phyloP scores from a whole-genome alignment of 768 basidiomycete genomes.

The Tylopilus rubrobrunneus region DNA sequence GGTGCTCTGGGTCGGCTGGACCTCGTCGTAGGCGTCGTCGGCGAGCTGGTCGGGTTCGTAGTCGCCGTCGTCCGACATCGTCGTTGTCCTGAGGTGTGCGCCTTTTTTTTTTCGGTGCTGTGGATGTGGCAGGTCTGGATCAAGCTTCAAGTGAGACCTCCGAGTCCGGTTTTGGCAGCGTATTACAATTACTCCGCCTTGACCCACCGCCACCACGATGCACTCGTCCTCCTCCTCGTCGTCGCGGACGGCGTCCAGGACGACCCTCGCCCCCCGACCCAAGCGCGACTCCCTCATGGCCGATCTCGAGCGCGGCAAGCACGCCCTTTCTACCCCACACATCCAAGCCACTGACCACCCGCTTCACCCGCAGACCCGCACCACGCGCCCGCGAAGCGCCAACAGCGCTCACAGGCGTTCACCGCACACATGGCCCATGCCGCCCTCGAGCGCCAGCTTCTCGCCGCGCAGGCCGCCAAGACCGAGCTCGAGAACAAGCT shows the following conservation, averaged over 20 bases:
- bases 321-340: not conserved
- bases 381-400: conserved; percentile 61
- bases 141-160: too few relatives aligned
- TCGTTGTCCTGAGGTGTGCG: not conserved
- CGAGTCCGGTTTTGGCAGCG: too few relatives aligned
- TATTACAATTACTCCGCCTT: not conserved
- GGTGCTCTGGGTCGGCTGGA: not conserved
- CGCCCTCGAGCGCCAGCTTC: conserved; percentile 63
- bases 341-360: not conserved
- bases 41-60: conserved; percentile 12
- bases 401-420: conserved; percentile 60
- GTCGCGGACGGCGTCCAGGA: conserved; percentile 14
- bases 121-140: too few relatives aligned
- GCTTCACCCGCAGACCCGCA: conserved; percentile 60
- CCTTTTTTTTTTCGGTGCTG: not conserved
- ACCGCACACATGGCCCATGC: conserved; percentile 58
- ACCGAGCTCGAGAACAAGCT: conserved; percentile 65
- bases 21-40: conserved; percentile 14
- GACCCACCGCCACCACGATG: not conserved
- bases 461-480: conserved; percentile 56
- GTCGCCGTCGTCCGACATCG: conserved; percentile 18
- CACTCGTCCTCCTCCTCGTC: conserved; percentile 13
- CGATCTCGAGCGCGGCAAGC: conserved; percentile 60
- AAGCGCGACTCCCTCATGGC: conserved; percentile 68
- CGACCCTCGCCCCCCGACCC: conserved; percentile 18